phyloP scores from a whole-genome alignment of 371 early-diverging fungal genomes.

The Amoeboaphelidium protococcarum region DNA sequence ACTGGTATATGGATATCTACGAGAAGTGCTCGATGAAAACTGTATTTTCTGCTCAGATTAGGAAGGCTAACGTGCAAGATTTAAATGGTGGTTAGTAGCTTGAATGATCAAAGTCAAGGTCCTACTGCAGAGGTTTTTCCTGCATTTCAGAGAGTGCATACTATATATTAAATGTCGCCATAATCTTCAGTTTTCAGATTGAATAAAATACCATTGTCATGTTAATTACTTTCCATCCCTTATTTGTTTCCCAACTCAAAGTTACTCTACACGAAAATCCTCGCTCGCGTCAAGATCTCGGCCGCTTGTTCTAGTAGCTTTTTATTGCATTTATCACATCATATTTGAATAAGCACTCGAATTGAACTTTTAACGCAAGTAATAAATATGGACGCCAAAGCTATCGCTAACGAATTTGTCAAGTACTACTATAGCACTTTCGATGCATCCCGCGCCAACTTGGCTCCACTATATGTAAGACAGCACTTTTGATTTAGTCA shows the following conservation, averaged over 20 bases:
- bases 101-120: no score
- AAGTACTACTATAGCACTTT: conserved; percentile 63
- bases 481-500: neutral
- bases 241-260: neutral
- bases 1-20: no score
- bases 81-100: no score
- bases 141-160: no score
- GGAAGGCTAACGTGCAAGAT: no score
- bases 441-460: conserved; percentile 26
- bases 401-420: conserved; percentile 37
- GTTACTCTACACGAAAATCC: neutral
- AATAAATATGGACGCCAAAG: neutral
- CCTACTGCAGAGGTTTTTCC: no score
- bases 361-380: neutral
- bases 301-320: neutral
- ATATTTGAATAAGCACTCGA: neutral
- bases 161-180: no score
- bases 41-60: no score
- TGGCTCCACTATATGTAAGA: conserved; percentile 58
- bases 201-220: neutral
- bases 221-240: neutral
- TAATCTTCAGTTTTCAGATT: no score
- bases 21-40: no score
- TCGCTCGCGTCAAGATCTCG: neutral
- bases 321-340: neutral